A percentile compares a stretch with the other conserved stretches of the same genome.
phyloP scores from a whole-genome alignment of 108 stramenopile genomes.

The Conticribra guillardii region DNA sequence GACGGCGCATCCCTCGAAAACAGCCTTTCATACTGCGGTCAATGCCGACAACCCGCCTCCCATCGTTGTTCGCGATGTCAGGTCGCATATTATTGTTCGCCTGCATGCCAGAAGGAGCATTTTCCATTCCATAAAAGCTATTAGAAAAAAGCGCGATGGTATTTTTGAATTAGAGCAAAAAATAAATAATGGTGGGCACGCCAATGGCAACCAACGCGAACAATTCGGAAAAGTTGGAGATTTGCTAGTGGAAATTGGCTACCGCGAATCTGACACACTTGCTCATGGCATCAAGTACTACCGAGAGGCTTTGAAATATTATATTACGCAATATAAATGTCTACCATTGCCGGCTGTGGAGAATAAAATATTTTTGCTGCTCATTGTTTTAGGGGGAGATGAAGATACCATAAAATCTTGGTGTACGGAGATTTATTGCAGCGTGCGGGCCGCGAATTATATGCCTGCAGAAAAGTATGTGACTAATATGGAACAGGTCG shows the following conservation, averaged over 20 bases:
- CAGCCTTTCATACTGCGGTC: conserved; percentile 7
- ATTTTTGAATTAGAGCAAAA: neutral
- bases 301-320: conserved; percentile 10
- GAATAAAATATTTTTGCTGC: neutral
- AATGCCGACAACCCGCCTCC: neutral
- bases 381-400: conserved; percentile 3
- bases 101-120: neutral
- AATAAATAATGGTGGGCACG: too few species aligned
- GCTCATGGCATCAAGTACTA: conserved; percentile 5
- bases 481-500: too few species aligned
- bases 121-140: neutral
- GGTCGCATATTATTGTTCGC: neutral
- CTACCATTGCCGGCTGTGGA: too few species aligned
- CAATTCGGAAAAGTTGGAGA: neutral
- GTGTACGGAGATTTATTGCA: too few species aligned
- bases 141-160: neutral
- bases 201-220: too few species aligned
- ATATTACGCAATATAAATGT: neutral
- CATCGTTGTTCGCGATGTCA: neutral
- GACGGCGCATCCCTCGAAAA: too few species aligned
- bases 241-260: conserved; percentile 3
- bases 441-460: too few species aligned
- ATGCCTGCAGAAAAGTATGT: too few species aligned
- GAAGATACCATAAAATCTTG: too few species aligned
- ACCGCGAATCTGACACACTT: conserved; percentile 15